phyloP scores from a whole-genome alignment of 2,329 filamentous ascomycete species.

The Macrophomina phaseolina region DNA sequence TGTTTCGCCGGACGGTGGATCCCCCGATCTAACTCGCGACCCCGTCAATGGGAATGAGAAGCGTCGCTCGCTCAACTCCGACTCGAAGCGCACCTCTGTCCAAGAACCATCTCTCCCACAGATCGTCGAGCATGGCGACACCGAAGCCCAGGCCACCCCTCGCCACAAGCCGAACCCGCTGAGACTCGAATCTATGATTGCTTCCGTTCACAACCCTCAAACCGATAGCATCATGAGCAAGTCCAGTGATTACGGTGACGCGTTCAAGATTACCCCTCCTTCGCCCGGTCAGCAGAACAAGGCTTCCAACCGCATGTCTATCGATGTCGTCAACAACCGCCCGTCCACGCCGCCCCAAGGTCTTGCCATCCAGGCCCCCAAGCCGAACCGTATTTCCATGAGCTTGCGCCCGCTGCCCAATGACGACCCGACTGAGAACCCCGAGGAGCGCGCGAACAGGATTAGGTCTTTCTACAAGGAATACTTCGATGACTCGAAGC shows the following conservation, averaged over 20 bases:
- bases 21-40: conserved; percentile 22
- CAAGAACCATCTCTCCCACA: conserved; percentile 32
- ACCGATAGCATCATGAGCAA: conserved; percentile 54
- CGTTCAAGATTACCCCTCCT: conserved; percentile 55
- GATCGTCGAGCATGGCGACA: conserved; percentile 33
- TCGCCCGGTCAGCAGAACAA: conserved; percentile 32
- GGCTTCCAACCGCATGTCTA: conserved; percentile 7
- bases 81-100: conserved; percentile 47
- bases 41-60: conserved; percentile 35
- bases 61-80: conserved; percentile 39
- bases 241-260: conserved; percentile 62
- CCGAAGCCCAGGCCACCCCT: conserved; percentile 5
- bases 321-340: neutral
- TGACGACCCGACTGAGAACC: conserved; percentile 85
- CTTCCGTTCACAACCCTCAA: conserved; percentile 42
- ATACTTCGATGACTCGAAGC: conserved; percentile 88
- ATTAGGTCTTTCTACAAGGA: conserved; percentile 99
- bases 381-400: conserved; percentile 61
- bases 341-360: conserved; percentile 19
- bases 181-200: conserved; percentile 44
- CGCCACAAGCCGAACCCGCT: conserved; percentile 27
- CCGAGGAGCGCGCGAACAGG: conserved; percentile 91
- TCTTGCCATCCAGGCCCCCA: conserved; percentile 13
- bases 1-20: neutral
- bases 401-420: conserved; percentile 80